Base-by-base conservation (phyloP, 2,329 filamentous ascomycete genomes). In the Fusarium piperis region DNA sequence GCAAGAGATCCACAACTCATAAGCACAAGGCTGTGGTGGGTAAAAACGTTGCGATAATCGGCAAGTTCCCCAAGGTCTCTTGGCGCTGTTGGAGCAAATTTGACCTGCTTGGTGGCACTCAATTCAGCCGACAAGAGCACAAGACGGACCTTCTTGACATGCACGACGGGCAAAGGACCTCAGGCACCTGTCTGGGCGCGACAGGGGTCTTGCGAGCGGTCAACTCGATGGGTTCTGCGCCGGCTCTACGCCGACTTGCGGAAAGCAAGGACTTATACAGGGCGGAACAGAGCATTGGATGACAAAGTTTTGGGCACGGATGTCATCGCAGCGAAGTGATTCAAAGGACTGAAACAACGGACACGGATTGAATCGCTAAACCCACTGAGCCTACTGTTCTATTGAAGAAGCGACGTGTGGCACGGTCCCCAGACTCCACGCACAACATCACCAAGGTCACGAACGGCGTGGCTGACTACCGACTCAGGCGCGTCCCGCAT, bases 401-500 rank as follows among this genome's bases (percentile, higher is more conserved):
- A 52, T 57, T 28, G 52, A 56, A 59, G 36, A 26, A 15, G 26
- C 38, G 28, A 32, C 15, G 15, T 61, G 60, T 69, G 48, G 59
- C 51, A 67, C 59, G 52, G 68, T 51, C 52, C 39, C 39, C 53
- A 62, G 46, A 46, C 56, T 52, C 48, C 55, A 56, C 55, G n/a
- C 23, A 12, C 33, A 55, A 36, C 48, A 61, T 53, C 38, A 33
- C 41, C 57, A 59, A 20, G 23, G 3, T 48, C 36, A 56, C 36
- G 18, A 62, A 56, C 51, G 35, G 59, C 26, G 48, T 59, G 46
- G 48, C 41, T 41, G 41, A 65, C 63, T 68, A 60, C 68, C 65
- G 44, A 60, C 59, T 73, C 72, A 68, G 65, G 65, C 70, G 61
- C 65, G 62, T 60, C 59, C 33, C 46, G 68, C 44, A 56, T 60